Evolutionary conservation across 441 rosid species (phyloP).

Genomic region (Croton setiger): DNA sequence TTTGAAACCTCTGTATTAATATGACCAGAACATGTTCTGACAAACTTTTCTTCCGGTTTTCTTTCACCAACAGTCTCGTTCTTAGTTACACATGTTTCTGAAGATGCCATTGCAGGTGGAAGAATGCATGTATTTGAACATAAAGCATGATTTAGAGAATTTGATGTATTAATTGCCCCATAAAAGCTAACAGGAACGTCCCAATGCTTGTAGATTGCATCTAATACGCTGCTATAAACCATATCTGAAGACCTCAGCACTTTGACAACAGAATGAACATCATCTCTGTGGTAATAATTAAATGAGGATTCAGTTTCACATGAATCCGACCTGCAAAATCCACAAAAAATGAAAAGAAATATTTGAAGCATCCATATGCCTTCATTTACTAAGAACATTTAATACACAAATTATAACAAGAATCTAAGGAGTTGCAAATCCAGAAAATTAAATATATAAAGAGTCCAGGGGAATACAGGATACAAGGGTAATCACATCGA

Average conservation of each 20-base stretch:
- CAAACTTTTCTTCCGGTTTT: slow-evolving; percentile 35
- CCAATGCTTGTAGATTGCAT: slow-evolving; percentile 65
- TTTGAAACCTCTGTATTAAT: slow-evolving; percentile 32
- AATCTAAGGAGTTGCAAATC: neutral
- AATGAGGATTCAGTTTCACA: slow-evolving; percentile 38
- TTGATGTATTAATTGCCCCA: slow-evolving; percentile 35
- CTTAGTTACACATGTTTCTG: slow-evolving; percentile 26
- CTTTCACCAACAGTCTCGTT: slow-evolving; percentile 34
- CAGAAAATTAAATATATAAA: neutral
- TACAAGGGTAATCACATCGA: neutral
- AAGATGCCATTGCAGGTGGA: slow-evolving; percentile 31
- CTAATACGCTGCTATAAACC: slow-evolving; percentile 47
- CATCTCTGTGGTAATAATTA: slow-evolving; percentile 63
- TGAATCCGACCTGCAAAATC: slow-evolving; percentile 75
- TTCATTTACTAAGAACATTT: neutral
- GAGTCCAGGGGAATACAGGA: neutral
- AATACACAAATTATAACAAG: neutral
- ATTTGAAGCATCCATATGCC: slow-evolving; percentile 17
- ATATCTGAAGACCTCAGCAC: slow-evolving; percentile 56
- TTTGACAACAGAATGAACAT: slow-evolving; percentile 53
- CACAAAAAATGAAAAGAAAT: slow-evolving; percentile 23
- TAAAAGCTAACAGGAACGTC: slow-evolving; percentile 38
- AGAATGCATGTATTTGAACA: slow-evolving; percentile 26
- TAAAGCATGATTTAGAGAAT: slow-evolving; percentile 30
- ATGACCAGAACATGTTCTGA: slow-evolving; percentile 37